Base-by-base conservation (phyloP, 2,329 filamentous ascomycete species). In the Diplodia intermedia region DNA sequence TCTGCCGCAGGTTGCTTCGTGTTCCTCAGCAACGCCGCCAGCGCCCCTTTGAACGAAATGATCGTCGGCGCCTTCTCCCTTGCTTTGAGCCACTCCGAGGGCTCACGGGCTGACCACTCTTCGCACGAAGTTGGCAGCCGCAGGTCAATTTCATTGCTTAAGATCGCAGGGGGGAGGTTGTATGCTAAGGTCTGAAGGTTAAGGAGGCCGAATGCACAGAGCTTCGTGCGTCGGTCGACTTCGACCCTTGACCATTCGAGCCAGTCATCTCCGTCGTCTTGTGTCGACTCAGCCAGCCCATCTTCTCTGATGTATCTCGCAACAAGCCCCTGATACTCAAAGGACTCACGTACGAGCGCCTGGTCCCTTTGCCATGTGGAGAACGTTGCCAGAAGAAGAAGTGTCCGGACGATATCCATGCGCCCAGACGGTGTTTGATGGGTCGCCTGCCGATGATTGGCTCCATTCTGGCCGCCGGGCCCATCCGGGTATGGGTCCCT, bases 21-120 rank as follows among this genome's bases (percentile, higher is more conserved):
- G 8, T 71, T 72, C 20, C 74, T 72, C 1, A 76, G 70, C 12
- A 77, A 69, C 9, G 72, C 69, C 1, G 72, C 72, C 14, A 77
- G 67, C 4, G 74, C 75, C 66, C 75, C 66, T 53, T 77, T 74
- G 33, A 65, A 53, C 12, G 31, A 11, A n/a, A 65, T 29, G 4
- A 33, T 40, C 47, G 4, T 18, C 3, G 50, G 61, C 5, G 29
- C 50, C 3, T 53, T 18, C 5, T 76, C 74, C 31, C 61, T 29
- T 12, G 61, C 61, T 15, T 52, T 33, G 15, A 38, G 47, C 61
- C 61, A 65, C 4, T 52, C 61, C 20, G 33, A 38, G 11, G 47
- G 47, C 11, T 33, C 50, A 20, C 50, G 47, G 11, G 61, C 50
- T 5, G 52, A 47, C 61, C 61, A 65, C n/a, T 53, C 61, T 38